Base-by-base conservation (phyloP, 805 yeast genomes). In the Ogataea sp. region DNA sequence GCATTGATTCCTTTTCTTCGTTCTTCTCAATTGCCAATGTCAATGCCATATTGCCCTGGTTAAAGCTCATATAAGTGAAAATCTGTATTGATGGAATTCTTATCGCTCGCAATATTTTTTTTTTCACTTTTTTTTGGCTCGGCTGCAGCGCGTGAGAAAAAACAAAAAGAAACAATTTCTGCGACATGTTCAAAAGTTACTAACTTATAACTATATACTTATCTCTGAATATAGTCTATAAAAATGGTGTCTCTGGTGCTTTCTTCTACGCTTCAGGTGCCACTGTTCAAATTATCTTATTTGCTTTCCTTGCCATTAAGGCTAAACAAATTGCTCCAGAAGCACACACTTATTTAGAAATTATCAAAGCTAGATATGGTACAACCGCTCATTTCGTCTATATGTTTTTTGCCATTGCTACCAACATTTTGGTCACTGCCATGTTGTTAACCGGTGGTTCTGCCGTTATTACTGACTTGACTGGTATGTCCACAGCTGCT, bases 371-470 rank as follows among this genome's bases (percentile, higher is more conserved):
- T 1, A 70, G 97, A 45, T 89, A 85, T 54, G 97, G 97, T 16
- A 64, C 70, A n/a, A 50, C 62, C 16, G 81, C 89, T 6, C 97
- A 89, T 56, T 61, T 61, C 20, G 76, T 80, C 6, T 83, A 67
- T 58, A 67, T 84, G 56, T 80, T 81, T 58, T 88, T 84, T 65
- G 96, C 93, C 1, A 63, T 86, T 39, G 89, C 89, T 6, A 86
- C 96, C 27, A 89, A 89, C 56, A 77, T 89, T 44, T 68, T 89
- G 44, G 97, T 89, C 42, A 86, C 95, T 24, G 95, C 94, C 3
- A 87, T 87, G 96, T 70, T 89, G 33, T 67, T 89, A 38, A 81
- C 95, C 4, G 96, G 96, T 44, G 96, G 95, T 26, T 78, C 94
- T 34, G 93, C 95, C 1, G 83, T 86, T 6, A 79, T 88, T 40